These are phyloP conservation scores for Styphnolobium japonicum DNA, from an alignment of 306 rosid species.

Conservation along the genomic window DNA sequence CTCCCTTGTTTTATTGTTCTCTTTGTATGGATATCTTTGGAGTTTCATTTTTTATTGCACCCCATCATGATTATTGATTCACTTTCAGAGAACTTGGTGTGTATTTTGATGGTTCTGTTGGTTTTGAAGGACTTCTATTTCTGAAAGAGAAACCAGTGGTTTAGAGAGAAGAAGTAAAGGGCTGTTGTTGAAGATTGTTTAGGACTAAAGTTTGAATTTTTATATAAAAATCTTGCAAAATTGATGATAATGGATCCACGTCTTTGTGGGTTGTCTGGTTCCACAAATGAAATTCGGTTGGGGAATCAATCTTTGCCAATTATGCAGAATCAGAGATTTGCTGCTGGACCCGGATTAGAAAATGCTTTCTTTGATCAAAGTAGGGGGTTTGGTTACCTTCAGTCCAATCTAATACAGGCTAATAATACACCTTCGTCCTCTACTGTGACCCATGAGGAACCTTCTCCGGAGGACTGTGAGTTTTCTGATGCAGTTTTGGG, in stretches of 20 bases:
- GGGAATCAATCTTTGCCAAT: slow-evolving; percentile 46
- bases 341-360: slow-evolving; percentile 28
- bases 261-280: slow-evolving; percentile 30
- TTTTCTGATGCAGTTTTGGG: slow-evolving; percentile 81
- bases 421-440: slow-evolving; percentile 38
- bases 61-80: slow-evolving; percentile 22
- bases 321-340: slow-evolving; percentile 42
- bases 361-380: slow-evolving; percentile 40
- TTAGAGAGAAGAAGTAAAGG: background rate
- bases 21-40: background rate
- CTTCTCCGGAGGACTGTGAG: slow-evolving; percentile 81
- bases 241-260: slow-evolving; percentile 60
- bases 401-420: slow-evolving; percentile 32
- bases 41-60: background rate
- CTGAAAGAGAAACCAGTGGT: background rate
- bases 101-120: slow-evolving; percentile 24
- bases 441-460: slow-evolving; percentile 53
- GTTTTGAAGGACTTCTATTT: slow-evolving; percentile 32
- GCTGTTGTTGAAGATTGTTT: slow-evolving; percentile 7
- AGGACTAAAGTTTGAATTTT: slow-evolving; percentile 28
- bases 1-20: background rate
- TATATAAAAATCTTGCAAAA: background rate
- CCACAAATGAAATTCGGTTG: slow-evolving; percentile 43
- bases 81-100: slow-evolving; percentile 13
- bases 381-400: slow-evolving; percentile 39